Conservation (phyloP, 257 asterid species). For the Solanum gandarillasii region DNA sequence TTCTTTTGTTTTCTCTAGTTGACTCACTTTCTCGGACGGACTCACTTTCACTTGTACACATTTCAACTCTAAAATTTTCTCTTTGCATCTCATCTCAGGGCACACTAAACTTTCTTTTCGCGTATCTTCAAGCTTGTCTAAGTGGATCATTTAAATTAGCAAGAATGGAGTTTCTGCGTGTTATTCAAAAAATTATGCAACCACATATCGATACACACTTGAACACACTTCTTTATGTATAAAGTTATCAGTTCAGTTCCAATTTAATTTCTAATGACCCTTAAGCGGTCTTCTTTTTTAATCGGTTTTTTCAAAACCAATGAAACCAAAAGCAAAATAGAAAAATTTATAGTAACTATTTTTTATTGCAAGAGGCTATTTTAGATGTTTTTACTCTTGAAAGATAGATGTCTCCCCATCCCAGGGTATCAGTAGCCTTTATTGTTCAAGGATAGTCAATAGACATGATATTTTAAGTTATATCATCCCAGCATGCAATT, state of each 20-base stretch:
- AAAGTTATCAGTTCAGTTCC: not conserved
- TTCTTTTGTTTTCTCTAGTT: not conserved
- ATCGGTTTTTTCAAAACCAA: not conserved
- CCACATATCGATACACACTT: not conserved
- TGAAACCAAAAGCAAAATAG: not conserved
- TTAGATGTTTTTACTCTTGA: not conserved
- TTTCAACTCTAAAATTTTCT: not conserved
- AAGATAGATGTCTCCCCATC: not conserved
- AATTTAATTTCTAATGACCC: not conserved
- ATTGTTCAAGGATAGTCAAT: not conserved
- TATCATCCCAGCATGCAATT: not conserved
- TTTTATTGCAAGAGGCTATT: not conserved
- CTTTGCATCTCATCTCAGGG: not conserved
- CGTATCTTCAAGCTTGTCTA: not conserved
- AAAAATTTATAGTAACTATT: not conserved
- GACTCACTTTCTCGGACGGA: not conserved
- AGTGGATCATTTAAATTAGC: not conserved
- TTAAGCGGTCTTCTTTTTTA: not conserved
- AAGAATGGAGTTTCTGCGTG: not conserved
- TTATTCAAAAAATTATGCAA: not conserved
- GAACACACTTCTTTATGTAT: not conserved
- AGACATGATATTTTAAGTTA: not conserved
- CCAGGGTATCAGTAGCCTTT: not conserved
- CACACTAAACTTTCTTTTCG: not conserved
- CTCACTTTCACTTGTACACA: not conserved